Conservation (phyloP, 805 yeast species). For the Kurtzmaniella fragi region DNA sequence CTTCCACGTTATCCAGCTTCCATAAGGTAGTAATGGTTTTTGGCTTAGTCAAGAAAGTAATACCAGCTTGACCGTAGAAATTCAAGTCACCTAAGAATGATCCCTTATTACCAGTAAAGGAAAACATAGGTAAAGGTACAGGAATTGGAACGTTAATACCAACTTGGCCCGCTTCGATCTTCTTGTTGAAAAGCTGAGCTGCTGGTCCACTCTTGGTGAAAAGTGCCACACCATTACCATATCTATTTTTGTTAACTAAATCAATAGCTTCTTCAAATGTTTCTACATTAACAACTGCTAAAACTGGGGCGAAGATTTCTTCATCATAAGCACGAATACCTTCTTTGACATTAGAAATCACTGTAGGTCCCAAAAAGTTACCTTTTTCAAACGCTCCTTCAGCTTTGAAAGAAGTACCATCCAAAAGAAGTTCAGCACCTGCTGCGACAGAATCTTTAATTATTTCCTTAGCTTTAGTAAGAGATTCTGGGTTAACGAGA, state of each 20-base stretch:
- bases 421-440: slow-evolving; percentile 60
- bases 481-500: slow-evolving; percentile 57
- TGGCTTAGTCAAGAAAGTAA: slow-evolving; percentile 66
- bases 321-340: slow-evolving; percentile 71
- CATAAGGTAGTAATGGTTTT: slow-evolving; percentile 70
- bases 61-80: slow-evolving; percentile 74
- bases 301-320: slow-evolving; percentile 76
- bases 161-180: slow-evolving; percentile 70
- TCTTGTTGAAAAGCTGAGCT: slow-evolving; percentile 66
- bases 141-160: slow-evolving; percentile 79
- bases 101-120: slow-evolving; percentile 72
- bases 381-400: slow-evolving; percentile 44
- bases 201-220: slow-evolving; percentile 66
- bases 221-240: slow-evolving; percentile 69
- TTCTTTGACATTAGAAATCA: slow-evolving; percentile 55
- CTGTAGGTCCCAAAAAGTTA: slow-evolving; percentile 70
- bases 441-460: slow-evolving; percentile 51
- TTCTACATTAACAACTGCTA: slow-evolving; percentile 55
- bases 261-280: slow-evolving; percentile 65
- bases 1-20: slow-evolving; percentile 50
- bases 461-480: slow-evolving; percentile 50
- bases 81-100: slow-evolving; percentile 76
- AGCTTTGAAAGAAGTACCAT: slow-evolving; percentile 49
- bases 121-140: slow-evolving; percentile 77
- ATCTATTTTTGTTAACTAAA: slow-evolving; percentile 51